A percentile compares a stretch with the other conserved stretches of the same genome.
Conservation (phyloP, 202 grass and related monocot species). For the Digitaria exilis region DNA sequence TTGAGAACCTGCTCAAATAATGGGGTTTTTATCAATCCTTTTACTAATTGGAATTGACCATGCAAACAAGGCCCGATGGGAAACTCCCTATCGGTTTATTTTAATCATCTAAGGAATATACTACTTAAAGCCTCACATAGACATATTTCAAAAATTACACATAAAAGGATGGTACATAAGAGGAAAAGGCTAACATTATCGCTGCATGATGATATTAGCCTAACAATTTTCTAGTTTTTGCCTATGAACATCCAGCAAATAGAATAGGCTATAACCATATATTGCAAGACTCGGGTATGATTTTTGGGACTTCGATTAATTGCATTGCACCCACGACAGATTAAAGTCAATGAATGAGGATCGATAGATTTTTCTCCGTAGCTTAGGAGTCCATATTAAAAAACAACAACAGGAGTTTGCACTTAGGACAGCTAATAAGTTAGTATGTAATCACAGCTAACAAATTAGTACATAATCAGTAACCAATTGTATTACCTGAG, state of each 20-base stretch:
- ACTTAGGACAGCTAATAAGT: background rate
- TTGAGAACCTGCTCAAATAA: conserved; percentile 4
- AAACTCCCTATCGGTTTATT: background rate
- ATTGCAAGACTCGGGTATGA: background rate
- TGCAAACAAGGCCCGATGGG: background rate
- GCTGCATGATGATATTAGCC: background rate
- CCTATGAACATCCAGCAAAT: background rate
- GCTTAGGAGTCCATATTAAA: background rate
- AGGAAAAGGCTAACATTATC: background rate
- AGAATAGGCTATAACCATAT: background rate
- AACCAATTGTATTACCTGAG: conserved; percentile 62
- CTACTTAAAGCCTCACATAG: background rate
- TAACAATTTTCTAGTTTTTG: background rate
- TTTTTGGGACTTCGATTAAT: background rate
- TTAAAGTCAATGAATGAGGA: background rate
- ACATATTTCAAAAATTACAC: background rate
- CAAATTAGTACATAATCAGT: background rate
- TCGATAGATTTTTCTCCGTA: background rate
- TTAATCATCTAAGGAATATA: conserved; percentile 1
- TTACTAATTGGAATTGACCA: background rate
- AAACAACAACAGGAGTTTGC: background rate
- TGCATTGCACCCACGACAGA: background rate
- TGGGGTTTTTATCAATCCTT: background rate
- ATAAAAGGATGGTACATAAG: background rate
- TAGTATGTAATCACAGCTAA: no score